Conservation (phyloP, 352 stramenopile species). For the Phytophthora tentaculata region DNA sequence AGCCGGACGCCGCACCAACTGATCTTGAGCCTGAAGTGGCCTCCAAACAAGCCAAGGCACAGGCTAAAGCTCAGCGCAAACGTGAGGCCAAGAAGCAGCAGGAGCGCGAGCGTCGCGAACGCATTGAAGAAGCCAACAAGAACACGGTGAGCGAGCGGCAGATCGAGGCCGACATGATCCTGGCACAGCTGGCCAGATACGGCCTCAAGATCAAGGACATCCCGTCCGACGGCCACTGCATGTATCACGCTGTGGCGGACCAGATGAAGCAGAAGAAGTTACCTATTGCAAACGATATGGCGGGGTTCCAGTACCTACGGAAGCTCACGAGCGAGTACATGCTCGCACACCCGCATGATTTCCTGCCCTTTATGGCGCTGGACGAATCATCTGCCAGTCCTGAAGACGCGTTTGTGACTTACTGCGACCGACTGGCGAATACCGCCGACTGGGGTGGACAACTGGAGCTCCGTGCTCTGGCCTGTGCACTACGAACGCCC, state of each 20-base stretch:
- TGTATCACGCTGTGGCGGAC: conserved; percentile 96
- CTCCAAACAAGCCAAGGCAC: conserved; percentile 62
- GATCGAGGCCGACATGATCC: conserved; percentile 81
- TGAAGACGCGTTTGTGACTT: conserved; percentile 82
- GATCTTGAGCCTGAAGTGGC: neutral
- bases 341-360: conserved; percentile 88
- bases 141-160: conserved; percentile 82
- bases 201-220: conserved; percentile 92
- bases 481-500: conserved; percentile 79
- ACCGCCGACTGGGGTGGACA: conserved; percentile 97
- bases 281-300: conserved; percentile 26
- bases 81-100: conserved; percentile 80
- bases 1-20: conserved; percentile 6
- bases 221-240: conserved; percentile 96
- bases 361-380: conserved; percentile 90
- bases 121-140: conserved; percentile 82
- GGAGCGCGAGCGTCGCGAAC: conserved; percentile 72
- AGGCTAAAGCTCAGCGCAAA: conserved; percentile 79
- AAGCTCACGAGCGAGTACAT: conserved; percentile 83
- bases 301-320: conserved; percentile 73
- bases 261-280: conserved; percentile 81
- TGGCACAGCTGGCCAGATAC: conserved; percentile 56
- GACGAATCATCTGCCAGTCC: conserved; percentile 45
- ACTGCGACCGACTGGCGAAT: conserved; percentile 91
- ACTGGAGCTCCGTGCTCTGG: conserved; percentile 95